These are phyloP conservation scores for Paraphoma chrysanthemicola DNA, from an alignment of 2,329 filamentous ascomycete genomes.

Conservation along the genomic window DNA sequence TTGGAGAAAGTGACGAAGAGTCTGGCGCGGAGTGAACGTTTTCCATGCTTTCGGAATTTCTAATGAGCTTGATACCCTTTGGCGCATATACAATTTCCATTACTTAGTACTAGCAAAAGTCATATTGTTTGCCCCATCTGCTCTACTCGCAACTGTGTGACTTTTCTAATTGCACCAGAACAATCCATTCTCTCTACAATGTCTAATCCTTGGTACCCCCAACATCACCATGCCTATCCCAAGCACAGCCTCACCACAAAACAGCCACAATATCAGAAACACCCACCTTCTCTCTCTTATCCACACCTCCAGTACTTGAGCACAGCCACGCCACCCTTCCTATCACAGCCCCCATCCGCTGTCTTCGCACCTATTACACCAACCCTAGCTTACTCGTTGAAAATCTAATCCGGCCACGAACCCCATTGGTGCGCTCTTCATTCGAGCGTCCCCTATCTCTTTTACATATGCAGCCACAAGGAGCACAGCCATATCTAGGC, in stretches of 20 bases:
- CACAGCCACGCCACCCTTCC: background rate
- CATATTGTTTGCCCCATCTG: background rate
- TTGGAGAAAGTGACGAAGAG: constrained; percentile 15
- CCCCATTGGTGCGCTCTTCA: too few relatives aligned
- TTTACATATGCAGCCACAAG: background rate
- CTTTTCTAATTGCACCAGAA: background rate
- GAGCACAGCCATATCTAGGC: background rate
- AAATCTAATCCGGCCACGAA: too few relatives aligned
- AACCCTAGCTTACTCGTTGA: too few relatives aligned
- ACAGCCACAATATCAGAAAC: background rate
- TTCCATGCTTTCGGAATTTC: background rate
- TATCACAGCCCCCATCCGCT: background rate
- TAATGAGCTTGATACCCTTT: constrained; percentile 1
- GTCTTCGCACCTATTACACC: background rate
- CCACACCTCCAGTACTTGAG: background rate
- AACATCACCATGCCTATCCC: background rate
- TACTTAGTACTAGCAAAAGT: background rate
- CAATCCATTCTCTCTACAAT: background rate
- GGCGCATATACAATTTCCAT: background rate
- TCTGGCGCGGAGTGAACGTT: constrained; percentile 16
- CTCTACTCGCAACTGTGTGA: too few relatives aligned
- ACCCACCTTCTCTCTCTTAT: background rate
- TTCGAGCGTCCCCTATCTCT: too few relatives aligned
- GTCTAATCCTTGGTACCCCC: too few relatives aligned
- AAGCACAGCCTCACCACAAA: background rate